Conservation (phyloP, 306 rosid genomes). For the Inga leiocalycina region DNA sequence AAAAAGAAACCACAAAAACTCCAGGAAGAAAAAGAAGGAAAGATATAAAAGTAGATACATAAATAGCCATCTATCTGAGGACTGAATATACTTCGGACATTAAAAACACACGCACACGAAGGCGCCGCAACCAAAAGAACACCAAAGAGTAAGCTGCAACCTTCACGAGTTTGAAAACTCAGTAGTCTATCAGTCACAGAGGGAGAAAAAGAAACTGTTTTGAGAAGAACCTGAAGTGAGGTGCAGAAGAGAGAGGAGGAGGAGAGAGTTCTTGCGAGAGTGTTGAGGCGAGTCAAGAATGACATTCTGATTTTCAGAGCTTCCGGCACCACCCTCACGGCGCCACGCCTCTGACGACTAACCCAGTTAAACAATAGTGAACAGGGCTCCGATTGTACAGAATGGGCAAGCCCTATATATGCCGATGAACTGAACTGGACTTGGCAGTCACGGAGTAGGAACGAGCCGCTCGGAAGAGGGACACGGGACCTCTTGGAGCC, state of each 20-base stretch:
- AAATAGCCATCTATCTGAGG: not conserved
- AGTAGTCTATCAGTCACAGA: not conserved
- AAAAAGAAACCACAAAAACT: not conserved
- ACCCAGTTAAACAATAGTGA: not conserved
- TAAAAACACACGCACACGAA: not conserved
- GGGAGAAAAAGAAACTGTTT: not conserved
- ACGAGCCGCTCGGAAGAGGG: not conserved
- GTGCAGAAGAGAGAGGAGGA: constrained; percentile 30
- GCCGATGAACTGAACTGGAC: not conserved
- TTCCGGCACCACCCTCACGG: not conserved
- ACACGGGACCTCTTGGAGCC: not conserved
- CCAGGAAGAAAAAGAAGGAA: not conserved
- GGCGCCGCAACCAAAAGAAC: not conserved
- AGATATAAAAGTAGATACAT: not conserved
- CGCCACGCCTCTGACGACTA: not conserved
- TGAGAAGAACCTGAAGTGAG: constrained; percentile 40
- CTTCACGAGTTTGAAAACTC: not conserved
- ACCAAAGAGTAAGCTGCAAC: not conserved
- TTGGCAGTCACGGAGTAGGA: not conserved
- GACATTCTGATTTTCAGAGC: constrained; percentile 18
- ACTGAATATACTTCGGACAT: not conserved
- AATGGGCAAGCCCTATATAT: not conserved
- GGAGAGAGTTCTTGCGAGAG: constrained; percentile 36
- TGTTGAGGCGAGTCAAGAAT: constrained; percentile 32
- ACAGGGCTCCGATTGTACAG: not conserved